These are phyloP conservation scores for Berberis thunbergii DNA, from an alignment of 164 flowering plant species.

Conservation along the genomic window DNA sequence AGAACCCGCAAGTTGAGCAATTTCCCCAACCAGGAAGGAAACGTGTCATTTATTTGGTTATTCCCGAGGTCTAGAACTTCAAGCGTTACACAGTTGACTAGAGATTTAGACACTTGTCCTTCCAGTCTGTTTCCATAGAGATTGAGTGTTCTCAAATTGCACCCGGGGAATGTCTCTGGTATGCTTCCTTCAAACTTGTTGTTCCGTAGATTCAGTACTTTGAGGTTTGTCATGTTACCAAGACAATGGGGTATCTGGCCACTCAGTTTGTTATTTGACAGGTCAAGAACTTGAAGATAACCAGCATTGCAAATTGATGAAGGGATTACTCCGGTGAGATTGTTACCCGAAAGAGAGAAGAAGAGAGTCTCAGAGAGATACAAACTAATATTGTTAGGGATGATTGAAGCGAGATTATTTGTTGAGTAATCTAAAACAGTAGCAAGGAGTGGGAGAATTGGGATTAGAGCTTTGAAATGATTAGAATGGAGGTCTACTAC, in stretches of 20 bases:
- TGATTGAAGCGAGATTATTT: constrained; percentile 26
- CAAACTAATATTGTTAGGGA: constrained; percentile 20
- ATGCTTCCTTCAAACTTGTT: constrained; percentile 37
- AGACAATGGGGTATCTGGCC: constrained; percentile 45
- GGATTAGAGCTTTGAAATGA: constrained; percentile 29
- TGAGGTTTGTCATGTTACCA: constrained; percentile 7
- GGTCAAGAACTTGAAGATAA: constrained; percentile 34
- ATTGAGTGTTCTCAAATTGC: constrained; percentile 33
- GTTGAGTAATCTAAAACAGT: constrained; percentile 37
- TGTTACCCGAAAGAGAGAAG: constrained; percentile 31
- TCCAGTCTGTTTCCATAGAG: constrained; percentile 32
- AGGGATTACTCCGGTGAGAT: constrained; percentile 16
- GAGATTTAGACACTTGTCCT: constrained; percentile 42
- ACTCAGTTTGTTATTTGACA: constrained; percentile 37
- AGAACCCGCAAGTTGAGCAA: constrained; percentile 39
- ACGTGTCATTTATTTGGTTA: constrained; percentile 33
- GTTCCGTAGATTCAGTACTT: constrained; percentile 33
- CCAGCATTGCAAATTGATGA: constrained; percentile 34
- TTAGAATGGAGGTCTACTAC: constrained; percentile 34
- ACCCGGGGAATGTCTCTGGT: constrained; percentile 23
- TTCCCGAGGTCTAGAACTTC: constrained; percentile 54
- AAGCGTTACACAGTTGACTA: constrained; percentile 36
- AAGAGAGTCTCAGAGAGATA: constrained; percentile 4
- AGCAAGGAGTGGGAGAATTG: constrained; percentile 16
- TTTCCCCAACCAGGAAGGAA: constrained; percentile 38